These are phyloP conservation scores for Lipomyces starkeyi DNA, from an alignment of 805 yeast genomes.

Conservation along the genomic window DNA sequence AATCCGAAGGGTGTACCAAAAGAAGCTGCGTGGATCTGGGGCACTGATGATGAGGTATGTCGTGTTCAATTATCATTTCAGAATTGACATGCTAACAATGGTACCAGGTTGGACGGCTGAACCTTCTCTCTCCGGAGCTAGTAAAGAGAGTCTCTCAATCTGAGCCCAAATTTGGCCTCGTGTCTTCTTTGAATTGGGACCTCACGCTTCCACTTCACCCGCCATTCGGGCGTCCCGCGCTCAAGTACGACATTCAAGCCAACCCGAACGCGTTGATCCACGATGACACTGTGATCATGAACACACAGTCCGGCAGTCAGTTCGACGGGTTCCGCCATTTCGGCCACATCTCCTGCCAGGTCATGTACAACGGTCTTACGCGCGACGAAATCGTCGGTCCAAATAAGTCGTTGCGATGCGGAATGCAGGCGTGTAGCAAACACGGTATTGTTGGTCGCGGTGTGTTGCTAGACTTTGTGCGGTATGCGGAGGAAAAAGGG, in stretches of 20 bases:
- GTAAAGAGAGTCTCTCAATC: constrained; percentile 29
- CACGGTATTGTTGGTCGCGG: constrained; percentile 48
- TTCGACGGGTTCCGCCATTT: constrained; percentile 46
- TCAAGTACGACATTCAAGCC: constrained; percentile 21
- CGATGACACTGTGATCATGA: constrained; percentile 43
- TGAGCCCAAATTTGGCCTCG: constrained; percentile 33
- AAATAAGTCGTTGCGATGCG: constrained; percentile 31
- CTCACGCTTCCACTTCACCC: constrained; percentile 39
- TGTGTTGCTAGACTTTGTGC: constrained; percentile 45
- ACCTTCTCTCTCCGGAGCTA: constrained; percentile 39
- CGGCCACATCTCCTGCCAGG: constrained; percentile 39
- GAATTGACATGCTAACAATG: neutral
- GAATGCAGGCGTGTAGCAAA: constrained; percentile 37
- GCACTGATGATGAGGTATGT: constrained; percentile 38
- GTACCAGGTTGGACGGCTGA: constrained; percentile 38
- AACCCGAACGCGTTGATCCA: constrained; percentile 30
- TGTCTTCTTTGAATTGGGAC: constrained; percentile 40
- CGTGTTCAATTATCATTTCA: neutral
- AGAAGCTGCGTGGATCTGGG: constrained; percentile 43
- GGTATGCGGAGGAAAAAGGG: constrained; percentile 43
- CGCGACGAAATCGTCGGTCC: constrained; percentile 38
- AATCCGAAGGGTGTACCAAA: constrained; percentile 34
- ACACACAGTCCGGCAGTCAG: constrained; percentile 45
- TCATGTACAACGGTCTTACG: constrained; percentile 40
- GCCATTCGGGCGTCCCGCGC: constrained; percentile 40